Percentiles rank a stretch among this genome's conserved stretches.
phyloP scores from a whole-genome alignment of 2,329 filamentous ascomycete species.

The Penicillium sp. region DNA sequence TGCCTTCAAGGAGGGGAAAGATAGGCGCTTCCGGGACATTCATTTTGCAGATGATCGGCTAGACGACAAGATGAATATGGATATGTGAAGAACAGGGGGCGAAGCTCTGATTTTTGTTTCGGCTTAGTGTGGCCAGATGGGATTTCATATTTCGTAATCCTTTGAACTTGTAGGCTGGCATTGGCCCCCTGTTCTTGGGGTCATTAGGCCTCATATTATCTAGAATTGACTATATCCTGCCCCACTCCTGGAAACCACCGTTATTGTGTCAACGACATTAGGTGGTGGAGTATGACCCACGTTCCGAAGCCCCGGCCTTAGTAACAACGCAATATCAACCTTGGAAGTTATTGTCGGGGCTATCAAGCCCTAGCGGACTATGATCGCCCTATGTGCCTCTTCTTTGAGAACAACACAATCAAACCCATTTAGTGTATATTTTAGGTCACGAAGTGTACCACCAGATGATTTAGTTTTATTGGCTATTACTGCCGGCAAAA shows the following conservation, averaged over 20 bases:
- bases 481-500: too few relatives aligned
- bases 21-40: not conserved
- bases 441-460: too few relatives aligned
- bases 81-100: not conserved
- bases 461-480: too few relatives aligned
- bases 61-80: not conserved
- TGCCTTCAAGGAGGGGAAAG: conserved; percentile 11
- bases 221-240: not conserved
- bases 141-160: not conserved
- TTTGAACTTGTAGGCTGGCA: not conserved
- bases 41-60: not conserved
- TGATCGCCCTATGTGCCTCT: not conserved
- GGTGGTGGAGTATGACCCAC: not conserved
- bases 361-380: not conserved
- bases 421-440: not conserved
- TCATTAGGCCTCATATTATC: not conserved
- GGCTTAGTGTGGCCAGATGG: not conserved
- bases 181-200: not conserved
- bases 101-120: not conserved
- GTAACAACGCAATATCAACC: not conserved
- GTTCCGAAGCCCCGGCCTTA: not conserved
- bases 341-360: not conserved
- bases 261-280: not conserved
- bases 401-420: not conserved
- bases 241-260: not conserved